Percentiles rank a stretch among this genome's conserved stretches.
These are phyloP conservation scores for Trichaptum fuscoviolaceum DNA, from an alignment of 768 basidiomycete species.

Conservation along the genomic window DNA sequence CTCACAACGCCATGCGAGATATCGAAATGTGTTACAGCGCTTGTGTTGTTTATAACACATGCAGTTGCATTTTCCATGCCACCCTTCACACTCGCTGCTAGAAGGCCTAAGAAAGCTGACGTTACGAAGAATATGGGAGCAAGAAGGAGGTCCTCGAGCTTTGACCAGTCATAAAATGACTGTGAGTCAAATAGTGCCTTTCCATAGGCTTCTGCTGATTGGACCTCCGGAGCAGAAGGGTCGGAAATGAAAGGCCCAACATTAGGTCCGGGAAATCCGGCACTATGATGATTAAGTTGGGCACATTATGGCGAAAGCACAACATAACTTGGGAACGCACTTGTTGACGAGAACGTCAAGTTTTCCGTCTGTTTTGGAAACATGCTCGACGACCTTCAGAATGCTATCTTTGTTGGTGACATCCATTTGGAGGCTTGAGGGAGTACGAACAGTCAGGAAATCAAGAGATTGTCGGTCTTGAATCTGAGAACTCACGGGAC, in stretches of 20 bases:
- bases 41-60: slow-evolving; percentile 24
- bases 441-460: not conserved
- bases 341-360: slow-evolving; percentile 28
- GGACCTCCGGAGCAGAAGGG: slow-evolving; percentile 11
- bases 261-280: slow-evolving; percentile 9
- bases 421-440: slow-evolving; percentile 13
- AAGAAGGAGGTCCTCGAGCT: slow-evolving; percentile 15
- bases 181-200: slow-evolving; percentile 21
- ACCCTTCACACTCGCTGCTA: slow-evolving; percentile 19
- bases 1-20: slow-evolving; percentile 17
- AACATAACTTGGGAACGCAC: slow-evolving; percentile 10
- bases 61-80: slow-evolving; percentile 15
- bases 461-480: not conserved
- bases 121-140: slow-evolving; percentile 25
- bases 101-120: slow-evolving; percentile 23
- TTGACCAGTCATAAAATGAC: slow-evolving; percentile 20
- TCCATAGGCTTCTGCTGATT: slow-evolving; percentile 16
- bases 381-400: slow-evolving; percentile 17
- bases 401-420: slow-evolving; percentile 24
- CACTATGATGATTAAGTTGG: not conserved
- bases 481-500: not conserved
- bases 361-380: slow-evolving; percentile 20
- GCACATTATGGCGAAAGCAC: not conserved
- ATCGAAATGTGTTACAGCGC: slow-evolving; percentile 16
- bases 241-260: slow-evolving; percentile 22